Conservation (phyloP, 345 rosid genomes). For the Eucalyptus pumila region DNA sequence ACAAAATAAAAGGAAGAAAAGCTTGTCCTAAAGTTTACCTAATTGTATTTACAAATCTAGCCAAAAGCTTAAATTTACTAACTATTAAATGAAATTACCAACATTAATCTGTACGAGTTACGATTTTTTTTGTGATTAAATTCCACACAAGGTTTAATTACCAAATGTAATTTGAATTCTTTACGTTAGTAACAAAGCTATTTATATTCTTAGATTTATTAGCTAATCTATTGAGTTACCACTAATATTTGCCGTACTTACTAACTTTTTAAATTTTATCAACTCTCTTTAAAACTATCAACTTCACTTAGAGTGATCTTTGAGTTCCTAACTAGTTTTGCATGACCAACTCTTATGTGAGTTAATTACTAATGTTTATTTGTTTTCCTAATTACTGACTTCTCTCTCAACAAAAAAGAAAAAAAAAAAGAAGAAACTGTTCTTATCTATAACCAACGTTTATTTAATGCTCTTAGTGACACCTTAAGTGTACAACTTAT, state of each 20-base stretch:
- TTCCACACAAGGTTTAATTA: not conserved
- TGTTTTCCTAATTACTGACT: not conserved
- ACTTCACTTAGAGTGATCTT: not conserved
- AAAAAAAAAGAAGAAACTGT: too few relatives aligned
- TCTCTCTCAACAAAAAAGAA: not conserved
- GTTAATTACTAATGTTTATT: not conserved
- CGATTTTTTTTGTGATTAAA: not conserved
- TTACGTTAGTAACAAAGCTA: not conserved
- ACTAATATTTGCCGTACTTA: not conserved
- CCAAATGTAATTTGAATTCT: not conserved
- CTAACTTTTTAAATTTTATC: not conserved
- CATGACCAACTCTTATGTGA: not conserved
- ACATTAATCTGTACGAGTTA: not conserved
- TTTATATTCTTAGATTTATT: not conserved
- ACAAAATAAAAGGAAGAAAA: not conserved
- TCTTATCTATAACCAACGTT: too few relatives aligned
- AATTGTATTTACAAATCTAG: not conserved
- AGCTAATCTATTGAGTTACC: not conserved
- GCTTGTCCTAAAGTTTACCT: not conserved
- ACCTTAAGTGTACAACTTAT: not conserved
- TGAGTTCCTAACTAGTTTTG: not conserved
- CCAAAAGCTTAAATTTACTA: not conserved
- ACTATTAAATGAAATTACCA: not conserved
- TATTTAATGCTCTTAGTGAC: not conserved
- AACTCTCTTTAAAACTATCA: not conserved